Percentiles rank a stretch among this genome's conserved stretches.
Conservation (phyloP, 345 rosid species). For the Clarkia xantiana region DNA sequence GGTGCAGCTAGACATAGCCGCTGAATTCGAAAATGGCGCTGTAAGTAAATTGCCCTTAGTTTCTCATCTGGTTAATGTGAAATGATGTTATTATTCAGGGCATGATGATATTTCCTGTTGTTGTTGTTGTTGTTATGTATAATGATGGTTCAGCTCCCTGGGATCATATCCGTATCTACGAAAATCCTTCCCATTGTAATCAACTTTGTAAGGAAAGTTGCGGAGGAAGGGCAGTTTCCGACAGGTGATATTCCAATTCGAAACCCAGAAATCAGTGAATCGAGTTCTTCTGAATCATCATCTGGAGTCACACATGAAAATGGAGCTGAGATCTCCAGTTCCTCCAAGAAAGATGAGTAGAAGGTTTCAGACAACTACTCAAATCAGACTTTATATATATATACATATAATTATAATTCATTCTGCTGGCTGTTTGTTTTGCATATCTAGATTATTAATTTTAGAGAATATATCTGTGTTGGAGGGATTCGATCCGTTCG, state of each 20-base stretch:
- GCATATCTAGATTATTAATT: too few species aligned
- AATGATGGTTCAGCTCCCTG: conserved; percentile 98
- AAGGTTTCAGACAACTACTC: background rate
- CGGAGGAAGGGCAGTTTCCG: conserved; percentile 53
- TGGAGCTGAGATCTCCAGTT: conserved; percentile 26
- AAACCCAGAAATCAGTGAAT: conserved; percentile 24
- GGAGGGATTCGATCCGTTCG: too few species aligned
- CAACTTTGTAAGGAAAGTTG: conserved; percentile 77
- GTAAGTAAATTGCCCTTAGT: conserved; percentile 30
- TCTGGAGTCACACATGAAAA: conserved; percentile 28
- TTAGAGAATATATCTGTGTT: too few species aligned
- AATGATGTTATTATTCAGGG: background rate
- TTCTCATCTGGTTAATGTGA: background rate
- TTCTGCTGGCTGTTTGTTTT: too few species aligned
- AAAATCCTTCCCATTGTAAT: conserved; percentile 77
- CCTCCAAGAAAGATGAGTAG: conserved; percentile 28
- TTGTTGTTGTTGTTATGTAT: background rate
- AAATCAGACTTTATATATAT: background rate
- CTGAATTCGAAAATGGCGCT: conserved; percentile 75
- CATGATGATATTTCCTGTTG: background rate
- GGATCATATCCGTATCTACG: conserved; percentile 61
- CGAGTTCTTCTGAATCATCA: conserved; percentile 33
- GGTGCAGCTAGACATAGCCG: conserved; percentile 83
- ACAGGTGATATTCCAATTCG: conserved; percentile 22
- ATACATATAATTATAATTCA: too few species aligned